Base-by-base conservation (phyloP, 2,329 filamentous ascomycete genomes). In the Verticillium longisporum region DNA sequence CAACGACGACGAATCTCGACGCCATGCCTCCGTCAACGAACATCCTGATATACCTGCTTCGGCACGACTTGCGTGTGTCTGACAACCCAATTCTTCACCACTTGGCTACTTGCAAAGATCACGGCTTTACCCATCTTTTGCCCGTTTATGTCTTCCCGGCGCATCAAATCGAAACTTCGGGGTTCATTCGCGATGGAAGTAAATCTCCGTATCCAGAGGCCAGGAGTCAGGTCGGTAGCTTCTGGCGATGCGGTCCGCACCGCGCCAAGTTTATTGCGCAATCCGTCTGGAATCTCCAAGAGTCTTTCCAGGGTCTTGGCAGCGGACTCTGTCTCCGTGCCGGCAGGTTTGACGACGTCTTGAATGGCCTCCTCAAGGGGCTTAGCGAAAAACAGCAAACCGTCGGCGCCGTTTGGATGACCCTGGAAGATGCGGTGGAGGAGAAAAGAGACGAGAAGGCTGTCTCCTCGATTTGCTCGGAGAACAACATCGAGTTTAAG, bases 71-170 rank as follows among this genome's bases (percentile, higher is more conserved):
- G 21, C 87, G 91, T 63, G 78, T 90, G 32, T 79, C 83, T 33
- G 90, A 94, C 73, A 93, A 93, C 68, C 89, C 89, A 0, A 80
- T 92, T 53, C 80, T 94, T 21, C 80, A 91, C 69, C 80, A 74
- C 67, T 77, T 83, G 57, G 76, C 76, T 62, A 84, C 76, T 65
- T 72, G 62, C 71, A 72, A 74, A 18, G 73, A 80, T 26, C 81
- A 85, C 69, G 78, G 77, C 4, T 86, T 82, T 68, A 90, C 88
- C 1, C 88, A 93, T 69, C 71, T 93, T 1, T 77, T 94, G 1
- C 90, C 90, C 7, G 74, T 92, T 50, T 91, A 87, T 69, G 77
- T 91, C 21, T 86, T 92, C 58, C 79, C 85, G 0, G 83, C 88
- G 2, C 80, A 89, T 58, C 89, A 94, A 67, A 76, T 93, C 26